Evolutionary conservation across 371 early-diverging fungal species (phyloP), one percentile per base, ranked within the genome.

Genomic region (Mortierella sp.): DNA sequence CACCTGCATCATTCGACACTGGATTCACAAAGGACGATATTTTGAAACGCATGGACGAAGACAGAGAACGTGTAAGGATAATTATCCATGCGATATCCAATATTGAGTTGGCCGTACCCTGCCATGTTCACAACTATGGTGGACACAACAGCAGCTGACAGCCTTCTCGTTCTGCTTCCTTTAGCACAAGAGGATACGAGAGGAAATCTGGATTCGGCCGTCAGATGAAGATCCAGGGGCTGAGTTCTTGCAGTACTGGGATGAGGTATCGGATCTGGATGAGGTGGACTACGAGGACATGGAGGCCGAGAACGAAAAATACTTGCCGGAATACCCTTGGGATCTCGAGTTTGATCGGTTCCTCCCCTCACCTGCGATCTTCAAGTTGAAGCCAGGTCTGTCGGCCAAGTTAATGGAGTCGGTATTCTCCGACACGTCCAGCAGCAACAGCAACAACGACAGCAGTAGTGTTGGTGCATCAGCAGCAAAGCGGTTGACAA

Each of bases 1-100:
- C 72, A 54, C 61, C 69, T 74, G 55, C 78, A 79, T 82, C 67
- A 43, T 70, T 69, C 54, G 76, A 83, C 77, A 89, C 90, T 54
- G 89, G 89, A 72, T 88, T 92, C 81, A 71, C 91, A 24, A 91
- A 90, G 74, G 88, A 91, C 67, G 95, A 96, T 61, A 94, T 96
- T 24, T 69, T 95, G 73, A 89, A 90, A 59, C 90, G 95, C 43
- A 95, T 96, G 88, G 96, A 96, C 75, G 95, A 96, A 80, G 96
- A 96, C 76, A 89, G 96, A 73, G 95, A 96, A 80, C 89, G 95
- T 76, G 86, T 87, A 79, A 70, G 82, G 64, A 44, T 37, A 43
- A 54, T 4, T 48, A 51, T 54, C 26, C 31, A 37, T 57, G 5
- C 34, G 19, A 16, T 16, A 55, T 19, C 26, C n/a, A n/a, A n/a